Evolutionary conservation across 176 grass and related monocot genomes (phyloP), one percentile per base, ranked within the genome.

Genomic region (Oryza glumipatula): DNA sequence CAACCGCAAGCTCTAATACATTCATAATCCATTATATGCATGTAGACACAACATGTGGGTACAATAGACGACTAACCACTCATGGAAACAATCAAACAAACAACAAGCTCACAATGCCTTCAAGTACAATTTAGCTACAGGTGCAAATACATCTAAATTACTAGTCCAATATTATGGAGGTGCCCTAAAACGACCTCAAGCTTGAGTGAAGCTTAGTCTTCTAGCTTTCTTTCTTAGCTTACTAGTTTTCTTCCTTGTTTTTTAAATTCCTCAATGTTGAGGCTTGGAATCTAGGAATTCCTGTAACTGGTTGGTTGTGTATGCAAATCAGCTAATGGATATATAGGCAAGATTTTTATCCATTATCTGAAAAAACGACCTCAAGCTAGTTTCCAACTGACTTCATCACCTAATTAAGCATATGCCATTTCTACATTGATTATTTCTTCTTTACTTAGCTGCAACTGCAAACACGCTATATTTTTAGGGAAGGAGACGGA

Each of bases 171-270:
- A 73, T 48, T 38, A 73, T 48, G 41, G 68, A 86, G 79, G 74
- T 86, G 14, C 26, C 23, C 68, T 83, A 86, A 66, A 86, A 90
- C 51, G 75, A 86, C 78, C 72, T 72, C 66, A 82, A 65, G 72
- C 68, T 43, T 48, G 46, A 48, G 46, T 48, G 11, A 48, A 48
- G 7, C 39, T 41, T 41, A 48, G 46, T 48, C 3, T 48, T 48
- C 10, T 13, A 48, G 46, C 46, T 48, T 48, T 48, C 46, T 48
- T 48, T 13, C 46, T 48, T 48, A 41, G 7, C 7, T 41, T 8
- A 41, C 1, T 8, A 41, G 7, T 8, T 41, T 8, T 41, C 7
- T 41, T 41, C 39, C 39, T 48, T 13, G 11, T 48, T 48, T 13
- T 14, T 12, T 48, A 13, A 14, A 11, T 13, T 14, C 46, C 46